Evolutionary conservation across 768 basidiomycete species (phyloP).

Genomic region (Pluteus cervinus): DNA sequence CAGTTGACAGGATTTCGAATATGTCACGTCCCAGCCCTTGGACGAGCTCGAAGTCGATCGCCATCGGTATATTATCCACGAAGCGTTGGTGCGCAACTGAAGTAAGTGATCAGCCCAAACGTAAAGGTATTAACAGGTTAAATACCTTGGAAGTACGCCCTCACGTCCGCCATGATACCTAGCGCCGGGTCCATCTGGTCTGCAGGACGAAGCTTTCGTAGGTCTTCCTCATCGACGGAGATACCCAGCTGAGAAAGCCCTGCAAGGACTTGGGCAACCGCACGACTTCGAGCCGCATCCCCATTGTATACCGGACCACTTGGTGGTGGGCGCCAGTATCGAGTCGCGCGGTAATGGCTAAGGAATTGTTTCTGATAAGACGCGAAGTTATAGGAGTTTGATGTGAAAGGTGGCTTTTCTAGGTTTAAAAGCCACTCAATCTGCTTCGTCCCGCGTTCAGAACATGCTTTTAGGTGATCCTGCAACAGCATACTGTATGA

Average conservation of each 20-base stretch:
- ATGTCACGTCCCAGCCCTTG: slow-evolving; percentile 44
- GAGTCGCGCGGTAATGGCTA: slow-evolving; percentile 37
- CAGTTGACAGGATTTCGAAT: slow-evolving; percentile 35
- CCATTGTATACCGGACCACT: slow-evolving; percentile 18
- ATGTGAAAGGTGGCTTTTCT: slow-evolving; percentile 43
- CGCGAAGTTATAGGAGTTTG: slow-evolving; percentile 45
- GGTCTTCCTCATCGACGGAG: slow-evolving; percentile 29
- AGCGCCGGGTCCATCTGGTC: slow-evolving; percentile 53
- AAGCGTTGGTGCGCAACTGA: slow-evolving; percentile 58
- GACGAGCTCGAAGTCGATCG: slow-evolving; percentile 52
- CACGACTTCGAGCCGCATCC: slow-evolving; percentile 7
- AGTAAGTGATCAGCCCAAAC: slow-evolving; percentile 1
- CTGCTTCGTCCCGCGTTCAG: slow-evolving; percentile 28
- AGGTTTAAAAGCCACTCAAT: slow-evolving; percentile 45
- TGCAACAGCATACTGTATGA: slow-evolving; percentile 38
- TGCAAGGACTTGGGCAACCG: slow-evolving; percentile 28
- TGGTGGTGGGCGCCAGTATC: slow-evolving; percentile 21
- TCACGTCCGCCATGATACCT: slow-evolving; percentile 63
- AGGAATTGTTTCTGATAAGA: slow-evolving; percentile 40
- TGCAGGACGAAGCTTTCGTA: slow-evolving; percentile 42
- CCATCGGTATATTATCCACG: slow-evolving; percentile 48
- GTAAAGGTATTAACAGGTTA: slow-evolving; percentile 2
- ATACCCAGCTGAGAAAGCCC: slow-evolving; percentile 35
- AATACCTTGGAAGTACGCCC: slow-evolving; percentile 71
- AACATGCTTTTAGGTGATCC: slow-evolving; percentile 42